Conservation (phyloP, 257 asterid genomes). For the Gardenia jasminoides region DNA sequence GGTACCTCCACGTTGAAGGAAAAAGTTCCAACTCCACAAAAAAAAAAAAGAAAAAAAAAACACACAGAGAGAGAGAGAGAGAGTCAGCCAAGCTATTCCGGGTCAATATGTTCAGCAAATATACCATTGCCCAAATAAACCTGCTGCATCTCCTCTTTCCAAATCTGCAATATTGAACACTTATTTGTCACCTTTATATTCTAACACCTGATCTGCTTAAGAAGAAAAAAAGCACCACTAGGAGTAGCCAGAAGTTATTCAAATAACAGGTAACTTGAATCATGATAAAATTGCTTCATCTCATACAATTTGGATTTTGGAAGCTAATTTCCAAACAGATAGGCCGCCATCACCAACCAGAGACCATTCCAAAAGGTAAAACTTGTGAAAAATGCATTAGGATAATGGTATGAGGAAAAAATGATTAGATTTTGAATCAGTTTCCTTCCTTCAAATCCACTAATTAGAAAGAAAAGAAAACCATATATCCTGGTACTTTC, state of each 20-base stretch:
- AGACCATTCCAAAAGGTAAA: neutral
- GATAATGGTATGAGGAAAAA: neutral
- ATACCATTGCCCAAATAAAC: slow-evolving; percentile 73
- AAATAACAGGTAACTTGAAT: no score
- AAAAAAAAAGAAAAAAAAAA: no score
- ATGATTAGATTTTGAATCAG: neutral
- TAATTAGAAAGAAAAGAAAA: neutral
- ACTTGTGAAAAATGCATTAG: neutral
- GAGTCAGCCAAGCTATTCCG: slow-evolving; percentile 43
- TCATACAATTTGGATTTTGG: neutral
- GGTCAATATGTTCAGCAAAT: slow-evolving; percentile 54
- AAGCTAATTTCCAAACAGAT: neutral
- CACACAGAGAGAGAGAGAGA: no score
- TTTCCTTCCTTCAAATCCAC: neutral
- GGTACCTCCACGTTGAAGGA: slow-evolving; percentile 4
- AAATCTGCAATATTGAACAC: slow-evolving; percentile 42
- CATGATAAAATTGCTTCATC: neutral
- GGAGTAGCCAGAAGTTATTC: neutral
- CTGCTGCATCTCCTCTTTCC: slow-evolving; percentile 93
- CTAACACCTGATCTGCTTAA: neutral
- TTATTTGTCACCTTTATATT: neutral
- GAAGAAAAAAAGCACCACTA: neutral
- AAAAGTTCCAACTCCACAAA: slow-evolving; percentile 3
- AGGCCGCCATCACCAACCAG: neutral
- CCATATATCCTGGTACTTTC: neutral